Evolutionary conservation across 179 eudicot species (phyloP), one percentile per base, ranked within the genome.

Genomic region (Nepenthes alata): DNA sequence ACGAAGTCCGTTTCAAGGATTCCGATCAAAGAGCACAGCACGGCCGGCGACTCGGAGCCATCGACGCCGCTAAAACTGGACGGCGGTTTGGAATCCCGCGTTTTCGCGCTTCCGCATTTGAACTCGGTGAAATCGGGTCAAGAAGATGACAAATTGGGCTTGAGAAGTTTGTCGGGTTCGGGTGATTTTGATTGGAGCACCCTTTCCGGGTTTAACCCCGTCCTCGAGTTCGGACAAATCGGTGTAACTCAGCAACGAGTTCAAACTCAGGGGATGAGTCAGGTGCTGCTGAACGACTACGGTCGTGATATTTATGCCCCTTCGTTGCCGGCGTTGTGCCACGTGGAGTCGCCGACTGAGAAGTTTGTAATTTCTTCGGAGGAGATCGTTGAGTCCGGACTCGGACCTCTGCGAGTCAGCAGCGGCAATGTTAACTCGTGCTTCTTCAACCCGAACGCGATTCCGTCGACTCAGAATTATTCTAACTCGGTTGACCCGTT

Each of bases 311-410:
- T 73, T 51, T 72, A 45, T 35, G 60, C 72, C 57, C 76, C 77
- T 38, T 59, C 80, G 0, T 44, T 68, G 35, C 76, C 81, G 2
- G 72, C 74, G 47, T 41, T 71, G 67, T 44, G 70, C 52, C 71
- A 67, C 70, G 71, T 65, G 70, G 80, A 75, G 0, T 60, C 75
- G 1, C 60, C 66, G 0, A 44, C 53, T 4, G 69, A 68, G 34
- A 68, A 57, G 60, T 2, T 57, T 5, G 15, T 14, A 2, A 35
- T 37, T 11, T 50, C 54, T 15, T 59, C n/a, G 37, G 79, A 72
- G 1, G 85, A 85, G 25, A 86, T 84, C 67, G 94, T 86, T 14
- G 76, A 87, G 64, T 82, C 88, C 49, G 90, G 80, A 11, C 57
- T 65, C 58, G 67, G 52, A 16, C 37, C 57, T 55, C 72, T 73